Evolutionary conservation across 257 asterid species (phyloP).

Genomic region (Penstemon eatonii): DNA sequence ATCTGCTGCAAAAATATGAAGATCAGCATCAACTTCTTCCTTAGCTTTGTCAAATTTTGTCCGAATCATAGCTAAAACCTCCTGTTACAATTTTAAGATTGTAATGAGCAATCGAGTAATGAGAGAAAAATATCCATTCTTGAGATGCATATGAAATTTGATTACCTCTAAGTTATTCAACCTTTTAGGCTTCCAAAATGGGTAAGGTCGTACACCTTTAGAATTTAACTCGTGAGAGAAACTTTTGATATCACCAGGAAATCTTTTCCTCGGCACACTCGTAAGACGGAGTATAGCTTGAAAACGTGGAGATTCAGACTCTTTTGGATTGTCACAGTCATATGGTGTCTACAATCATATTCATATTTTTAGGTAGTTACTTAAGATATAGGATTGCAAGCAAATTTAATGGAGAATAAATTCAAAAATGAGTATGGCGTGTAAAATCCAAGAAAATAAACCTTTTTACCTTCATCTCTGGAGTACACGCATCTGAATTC

Average conservation of each 20-base stretch:
- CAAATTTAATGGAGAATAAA: constrained; percentile 18
- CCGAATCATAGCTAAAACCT: constrained; percentile 86
- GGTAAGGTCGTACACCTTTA: constrained; percentile 97
- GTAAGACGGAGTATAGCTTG: constrained; percentile 97
- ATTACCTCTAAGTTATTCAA: constrained; percentile 91
- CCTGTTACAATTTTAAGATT: constrained; percentile 50
- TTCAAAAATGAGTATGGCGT: constrained; percentile 16
- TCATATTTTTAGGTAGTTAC: constrained; percentile 9
- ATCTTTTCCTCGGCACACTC: constrained; percentile 93
- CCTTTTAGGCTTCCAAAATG: constrained; percentile 95
- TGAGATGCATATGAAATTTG: constrained; percentile 1
- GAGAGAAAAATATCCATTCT: constrained; percentile 35
- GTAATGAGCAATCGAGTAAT: constrained; percentile 29
- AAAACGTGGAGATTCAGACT: constrained; percentile 92
- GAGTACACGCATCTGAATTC: constrained; percentile 55
- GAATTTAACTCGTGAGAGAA: constrained; percentile 97
- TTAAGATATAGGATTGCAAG: constrained; percentile 9
- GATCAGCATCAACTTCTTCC: constrained; percentile 97
- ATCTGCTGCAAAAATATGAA: constrained; percentile 94
- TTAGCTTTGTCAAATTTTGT: constrained; percentile 93
- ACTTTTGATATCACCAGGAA: constrained; percentile 93
- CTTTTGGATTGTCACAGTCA: constrained; percentile 92
- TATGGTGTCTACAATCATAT: constrained; percentile 57
- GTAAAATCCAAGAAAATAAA: constrained; percentile 33
- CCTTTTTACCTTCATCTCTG: constrained; percentile 58